Percentiles rank a stretch among this genome's conserved stretches.
Conservation (phyloP, 495 filamentous ascomycete genomes). For the Neurospora sp. region DNA sequence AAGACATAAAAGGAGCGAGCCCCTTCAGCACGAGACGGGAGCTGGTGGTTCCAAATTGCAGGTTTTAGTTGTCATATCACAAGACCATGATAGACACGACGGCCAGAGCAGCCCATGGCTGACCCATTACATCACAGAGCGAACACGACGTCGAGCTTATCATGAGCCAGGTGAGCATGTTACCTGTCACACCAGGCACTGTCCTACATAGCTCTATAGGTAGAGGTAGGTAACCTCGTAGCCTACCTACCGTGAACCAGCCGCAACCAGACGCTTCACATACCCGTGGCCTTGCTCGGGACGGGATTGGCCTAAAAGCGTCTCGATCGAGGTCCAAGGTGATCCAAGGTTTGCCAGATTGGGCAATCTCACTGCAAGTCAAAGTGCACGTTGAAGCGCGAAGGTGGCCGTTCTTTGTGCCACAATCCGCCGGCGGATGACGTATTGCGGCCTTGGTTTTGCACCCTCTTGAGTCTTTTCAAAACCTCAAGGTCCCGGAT, state of each 20-base stretch:
- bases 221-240: neutral
- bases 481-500: neutral
- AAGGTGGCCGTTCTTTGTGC: neutral
- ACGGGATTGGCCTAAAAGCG: neutral
- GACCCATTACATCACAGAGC: neutral
- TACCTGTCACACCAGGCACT: neutral
- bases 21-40: neutral
- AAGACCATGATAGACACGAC: neutral
- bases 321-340: neutral
- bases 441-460: neutral
- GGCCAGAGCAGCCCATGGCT: neutral
- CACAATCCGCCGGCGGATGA: neutral
- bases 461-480: neutral
- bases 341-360: neutral
- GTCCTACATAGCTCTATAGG: neutral
- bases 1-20: neutral
- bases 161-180: neutral
- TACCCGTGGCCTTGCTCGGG: neutral
- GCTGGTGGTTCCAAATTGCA: neutral
- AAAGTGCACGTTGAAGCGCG: neutral
- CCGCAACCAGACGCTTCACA: neutral
- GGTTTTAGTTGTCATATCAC: neutral
- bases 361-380: neutral
- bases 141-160: neutral
- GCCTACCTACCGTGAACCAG: neutral